phyloP scores from a whole-genome alignment of 495 filamentous ascomycete genomes.

The Trichoderma virens region DNA sequence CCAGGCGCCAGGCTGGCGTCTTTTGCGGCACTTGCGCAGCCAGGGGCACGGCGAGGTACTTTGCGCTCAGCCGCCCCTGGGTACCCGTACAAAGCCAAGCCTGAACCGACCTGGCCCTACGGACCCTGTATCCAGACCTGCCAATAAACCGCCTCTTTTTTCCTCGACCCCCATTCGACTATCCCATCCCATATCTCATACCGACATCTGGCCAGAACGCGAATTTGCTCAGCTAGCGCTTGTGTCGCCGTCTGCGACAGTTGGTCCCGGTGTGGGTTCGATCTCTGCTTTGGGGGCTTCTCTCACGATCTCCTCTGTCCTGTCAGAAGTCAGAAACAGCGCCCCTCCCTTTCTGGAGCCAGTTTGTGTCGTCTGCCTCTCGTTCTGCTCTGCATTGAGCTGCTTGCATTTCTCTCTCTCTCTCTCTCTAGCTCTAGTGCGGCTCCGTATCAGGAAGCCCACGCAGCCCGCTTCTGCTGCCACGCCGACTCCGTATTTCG shows the following conservation, averaged over 20 bases:
- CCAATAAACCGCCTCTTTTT: slow-evolving; percentile 5
- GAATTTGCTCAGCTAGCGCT: not conserved
- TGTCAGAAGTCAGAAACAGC: not conserved
- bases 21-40: not conserved
- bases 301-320: not conserved
- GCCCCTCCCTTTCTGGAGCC: not conserved
- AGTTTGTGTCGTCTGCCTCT: not conserved
- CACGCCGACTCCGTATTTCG: slow-evolving; percentile 10
- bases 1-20: not conserved
- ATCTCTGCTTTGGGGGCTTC: not conserved
- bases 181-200: not conserved
- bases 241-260: not conserved
- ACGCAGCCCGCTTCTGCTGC: slow-evolving; percentile 3
- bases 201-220: slow-evolving; percentile 4
- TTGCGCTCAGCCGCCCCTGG: not conserved
- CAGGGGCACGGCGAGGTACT: not conserved
- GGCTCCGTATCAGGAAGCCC: not conserved
- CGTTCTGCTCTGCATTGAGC: slow-evolving; percentile 1
- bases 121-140: not conserved
- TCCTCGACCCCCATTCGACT: not conserved
- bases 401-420: not conserved
- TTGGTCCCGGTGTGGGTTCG: not conserved
- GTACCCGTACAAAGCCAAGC: not conserved
- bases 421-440: not conserved
- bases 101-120: slow-evolving; percentile 1